Conservation (phyloP, 257 asterid species). For the Salvia miltiorrhiza region DNA sequence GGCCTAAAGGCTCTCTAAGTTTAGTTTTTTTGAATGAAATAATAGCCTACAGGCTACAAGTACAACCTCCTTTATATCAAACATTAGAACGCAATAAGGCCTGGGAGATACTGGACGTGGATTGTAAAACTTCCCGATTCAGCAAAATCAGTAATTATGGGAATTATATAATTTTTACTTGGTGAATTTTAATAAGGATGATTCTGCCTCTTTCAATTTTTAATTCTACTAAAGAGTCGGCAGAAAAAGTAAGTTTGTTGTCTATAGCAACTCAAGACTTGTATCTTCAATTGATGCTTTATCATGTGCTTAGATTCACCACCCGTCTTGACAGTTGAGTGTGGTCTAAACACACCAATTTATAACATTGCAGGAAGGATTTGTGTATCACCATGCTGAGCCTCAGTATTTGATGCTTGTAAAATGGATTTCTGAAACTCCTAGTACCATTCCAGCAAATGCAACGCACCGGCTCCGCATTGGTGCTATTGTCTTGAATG, state of each 20-base stretch:
- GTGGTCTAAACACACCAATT: slow-evolving; percentile 4
- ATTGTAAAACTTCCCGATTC: background rate
- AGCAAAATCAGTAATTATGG: background rate
- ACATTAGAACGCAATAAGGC: background rate
- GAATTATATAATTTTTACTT: background rate
- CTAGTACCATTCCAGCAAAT: slow-evolving; percentile 60
- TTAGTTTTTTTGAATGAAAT: background rate
- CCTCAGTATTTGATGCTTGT: slow-evolving; percentile 78
- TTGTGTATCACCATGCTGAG: slow-evolving; percentile 76
- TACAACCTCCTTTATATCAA: background rate
- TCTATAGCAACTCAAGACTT: background rate
- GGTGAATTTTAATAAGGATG: background rate
- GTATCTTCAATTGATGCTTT: slow-evolving; percentile 6
- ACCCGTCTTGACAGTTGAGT: background rate
- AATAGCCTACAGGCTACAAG: background rate
- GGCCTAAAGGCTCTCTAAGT: background rate
- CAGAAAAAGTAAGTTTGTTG: background rate
- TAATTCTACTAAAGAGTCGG: background rate
- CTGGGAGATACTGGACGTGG: background rate
- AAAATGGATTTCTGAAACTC: slow-evolving; percentile 56
- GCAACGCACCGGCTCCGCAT: slow-evolving; percentile 67
- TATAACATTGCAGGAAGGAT: slow-evolving; percentile 61
- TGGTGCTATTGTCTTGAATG: slow-evolving; percentile 68
- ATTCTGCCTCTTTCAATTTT: background rate
- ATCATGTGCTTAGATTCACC: background rate